Conservation (phyloP, 257 asterid species). For the Verbena officinalis region DNA sequence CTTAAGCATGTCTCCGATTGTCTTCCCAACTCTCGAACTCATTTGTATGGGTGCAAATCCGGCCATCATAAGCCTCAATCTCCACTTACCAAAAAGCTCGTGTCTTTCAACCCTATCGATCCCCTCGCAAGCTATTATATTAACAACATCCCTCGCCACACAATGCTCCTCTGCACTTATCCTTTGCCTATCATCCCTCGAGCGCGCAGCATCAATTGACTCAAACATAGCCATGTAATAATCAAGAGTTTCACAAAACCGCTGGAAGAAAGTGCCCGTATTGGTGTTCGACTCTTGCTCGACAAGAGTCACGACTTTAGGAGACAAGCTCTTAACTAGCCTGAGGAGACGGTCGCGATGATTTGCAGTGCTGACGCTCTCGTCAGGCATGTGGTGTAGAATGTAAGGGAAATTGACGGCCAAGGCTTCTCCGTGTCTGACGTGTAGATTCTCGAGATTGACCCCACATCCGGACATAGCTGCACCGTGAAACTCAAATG, state of each 20-base stretch:
- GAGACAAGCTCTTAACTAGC: slow-evolving; percentile 76
- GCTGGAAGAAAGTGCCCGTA: slow-evolving; percentile 62
- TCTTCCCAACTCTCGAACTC: slow-evolving; percentile 62
- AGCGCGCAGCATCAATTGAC: slow-evolving; percentile 71
- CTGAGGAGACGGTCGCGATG: slow-evolving; percentile 81
- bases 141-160: slow-evolving; percentile 80
- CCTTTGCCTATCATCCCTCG: slow-evolving; percentile 71
- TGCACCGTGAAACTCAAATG: slow-evolving; percentile 77
- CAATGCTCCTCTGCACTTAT: slow-evolving; percentile 85
- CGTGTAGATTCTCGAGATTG: slow-evolving; percentile 48
- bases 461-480: slow-evolving; percentile 79
- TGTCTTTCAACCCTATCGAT: slow-evolving; percentile 84
- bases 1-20: slow-evolving; percentile 53
- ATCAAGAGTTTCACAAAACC: slow-evolving; percentile 76
- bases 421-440: slow-evolving; percentile 75
- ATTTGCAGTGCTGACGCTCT: slow-evolving; percentile 81
- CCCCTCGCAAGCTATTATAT: slow-evolving; percentile 89
- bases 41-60: slow-evolving; percentile 63
- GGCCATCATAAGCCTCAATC: slow-evolving; percentile 69
- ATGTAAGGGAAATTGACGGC: slow-evolving; percentile 86
- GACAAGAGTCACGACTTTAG: slow-evolving; percentile 76
- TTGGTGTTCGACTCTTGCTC: slow-evolving; percentile 95
- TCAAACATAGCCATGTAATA: slow-evolving; percentile 92
- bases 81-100: slow-evolving; percentile 88
- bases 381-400: slow-evolving; percentile 96